Percentiles rank a stretch among this genome's conserved stretches.
Conservation (phyloP, 495 filamentous ascomycete species). For the Monascus purpureus region DNA sequence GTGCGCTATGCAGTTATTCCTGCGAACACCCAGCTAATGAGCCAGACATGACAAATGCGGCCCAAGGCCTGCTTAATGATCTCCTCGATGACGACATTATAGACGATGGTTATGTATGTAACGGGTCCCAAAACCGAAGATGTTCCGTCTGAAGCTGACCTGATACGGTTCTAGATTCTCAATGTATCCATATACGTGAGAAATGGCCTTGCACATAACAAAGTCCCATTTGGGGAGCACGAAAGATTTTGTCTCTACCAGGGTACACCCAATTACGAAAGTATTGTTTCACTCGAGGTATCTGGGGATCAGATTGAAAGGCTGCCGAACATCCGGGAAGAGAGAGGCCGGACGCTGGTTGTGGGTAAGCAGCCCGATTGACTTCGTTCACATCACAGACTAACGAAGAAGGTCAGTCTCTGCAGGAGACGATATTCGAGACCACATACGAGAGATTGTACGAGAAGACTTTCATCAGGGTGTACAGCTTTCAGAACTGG, state of each 20-base stretch:
- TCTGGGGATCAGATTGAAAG: slow-evolving; percentile 8
- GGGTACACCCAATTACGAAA: slow-evolving; percentile 7
- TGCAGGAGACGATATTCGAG: slow-evolving; percentile 3
- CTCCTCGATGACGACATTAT: slow-evolving; percentile 12
- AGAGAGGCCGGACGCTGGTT: slow-evolving; percentile 8
- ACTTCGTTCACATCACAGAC: slow-evolving; percentile 2
- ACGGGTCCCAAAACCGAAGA: neutral
- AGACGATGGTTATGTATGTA: slow-evolving; percentile 12
- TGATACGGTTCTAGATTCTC: slow-evolving; percentile 6
- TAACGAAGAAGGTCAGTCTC: slow-evolving; percentile 5
- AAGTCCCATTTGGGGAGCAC: slow-evolving; percentile 7
- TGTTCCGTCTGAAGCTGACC: neutral
- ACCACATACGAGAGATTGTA: slow-evolving; percentile 7
- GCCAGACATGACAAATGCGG: slow-evolving; percentile 3
- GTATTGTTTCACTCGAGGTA: slow-evolving; percentile 7
- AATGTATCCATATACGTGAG: slow-evolving; percentile 10
- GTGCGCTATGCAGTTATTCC: no score
- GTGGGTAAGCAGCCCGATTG: slow-evolving; percentile 6
- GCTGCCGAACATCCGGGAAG: slow-evolving; percentile 8
- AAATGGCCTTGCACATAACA: slow-evolving; percentile 4
- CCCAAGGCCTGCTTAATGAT: slow-evolving; percentile 6
- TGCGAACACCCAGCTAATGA: no score
- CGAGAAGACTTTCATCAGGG: slow-evolving; percentile 6
- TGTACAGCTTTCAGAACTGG: slow-evolving; percentile 7
- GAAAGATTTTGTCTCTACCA: slow-evolving; percentile 8